A percentile compares a stretch with the other conserved stretches of the same genome.
phyloP scores from a whole-genome alignment of 768 basidiomycete genomes.

The Plicaturopsis crispa region DNA sequence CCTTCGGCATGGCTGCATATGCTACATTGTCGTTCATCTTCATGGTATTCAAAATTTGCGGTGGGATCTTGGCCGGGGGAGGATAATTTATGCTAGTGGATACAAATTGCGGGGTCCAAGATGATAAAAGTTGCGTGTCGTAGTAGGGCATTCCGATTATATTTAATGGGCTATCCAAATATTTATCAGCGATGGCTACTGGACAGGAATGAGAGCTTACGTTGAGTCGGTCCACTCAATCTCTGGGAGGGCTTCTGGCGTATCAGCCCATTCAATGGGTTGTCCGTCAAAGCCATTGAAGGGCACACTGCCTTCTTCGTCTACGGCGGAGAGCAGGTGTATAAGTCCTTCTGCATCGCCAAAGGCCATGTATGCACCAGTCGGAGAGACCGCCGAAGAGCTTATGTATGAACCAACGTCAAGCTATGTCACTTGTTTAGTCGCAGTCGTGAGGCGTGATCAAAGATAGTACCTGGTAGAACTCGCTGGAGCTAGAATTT shows the following conservation, averaged over 20 bases:
- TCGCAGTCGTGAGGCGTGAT: background rate
- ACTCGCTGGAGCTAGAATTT: constrained; percentile 61
- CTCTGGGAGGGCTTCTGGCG: constrained; percentile 55
- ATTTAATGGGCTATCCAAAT: constrained; percentile 65
- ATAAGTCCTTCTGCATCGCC: constrained; percentile 83
- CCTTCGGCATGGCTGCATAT: constrained; percentile 83
- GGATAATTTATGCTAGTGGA: constrained; percentile 43
- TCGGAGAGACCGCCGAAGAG: constrained; percentile 74
- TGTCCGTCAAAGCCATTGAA: constrained; percentile 90
- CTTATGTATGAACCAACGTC: constrained; percentile 72
- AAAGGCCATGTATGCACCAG: constrained; percentile 87
- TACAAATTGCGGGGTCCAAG: constrained; percentile 48
- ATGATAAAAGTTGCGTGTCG: constrained; percentile 63
- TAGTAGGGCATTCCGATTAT: constrained; percentile 87
- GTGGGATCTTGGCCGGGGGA: constrained; percentile 72
- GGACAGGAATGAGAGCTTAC: constrained; percentile 32
- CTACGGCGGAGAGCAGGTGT: constrained; percentile 71
- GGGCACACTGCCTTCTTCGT: constrained; percentile 35
- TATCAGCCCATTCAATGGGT: constrained; percentile 79
- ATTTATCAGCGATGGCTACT: background rate
- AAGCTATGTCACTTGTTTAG: constrained; percentile 33
- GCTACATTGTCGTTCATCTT: constrained; percentile 85
- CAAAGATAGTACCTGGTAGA: constrained; percentile 58
- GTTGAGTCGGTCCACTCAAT: constrained; percentile 81
- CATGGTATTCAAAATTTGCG: constrained; percentile 68